A percentile compares a stretch with the other conserved stretches of the same genome.
phyloP scores from a whole-genome alignment of 2,329 filamentous ascomycete species.

The Penicillium vulpinum region DNA sequence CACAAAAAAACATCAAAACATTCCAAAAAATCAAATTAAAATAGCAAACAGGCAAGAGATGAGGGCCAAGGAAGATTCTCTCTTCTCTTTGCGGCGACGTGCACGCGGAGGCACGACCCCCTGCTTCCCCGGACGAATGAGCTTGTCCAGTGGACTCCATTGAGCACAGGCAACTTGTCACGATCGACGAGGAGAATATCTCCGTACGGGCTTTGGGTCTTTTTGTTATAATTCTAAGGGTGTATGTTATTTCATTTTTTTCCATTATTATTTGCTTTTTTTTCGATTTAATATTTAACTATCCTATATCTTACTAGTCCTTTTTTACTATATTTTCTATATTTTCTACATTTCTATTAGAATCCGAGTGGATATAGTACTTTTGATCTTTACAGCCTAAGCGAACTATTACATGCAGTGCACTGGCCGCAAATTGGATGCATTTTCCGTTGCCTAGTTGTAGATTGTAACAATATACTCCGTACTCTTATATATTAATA shows the following conservation, averaged over 20 bases:
- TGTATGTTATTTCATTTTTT: no score
- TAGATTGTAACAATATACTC: no score
- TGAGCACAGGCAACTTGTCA: slow-evolving; percentile 14
- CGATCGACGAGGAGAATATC: slow-evolving; percentile 19
- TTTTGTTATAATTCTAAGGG: no score
- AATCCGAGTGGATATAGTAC: slow-evolving; percentile 30
- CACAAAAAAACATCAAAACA: slow-evolving; percentile 2
- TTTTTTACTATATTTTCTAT: no score
- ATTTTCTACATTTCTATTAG: background rate
- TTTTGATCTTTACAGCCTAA: slow-evolving; percentile 29
- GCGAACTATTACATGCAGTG: slow-evolving; percentile 30
- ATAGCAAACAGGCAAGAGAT: slow-evolving; percentile 9
- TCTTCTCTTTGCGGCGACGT: slow-evolving; percentile 39
- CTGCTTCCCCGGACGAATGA: slow-evolving; percentile 40
- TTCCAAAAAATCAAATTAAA: background rate
- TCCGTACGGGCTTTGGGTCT: background rate
- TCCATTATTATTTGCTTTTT: no score
- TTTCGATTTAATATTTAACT: no score
- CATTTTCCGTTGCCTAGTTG: slow-evolving; percentile 26
- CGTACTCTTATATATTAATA: no score
- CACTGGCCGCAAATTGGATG: slow-evolving; percentile 30
- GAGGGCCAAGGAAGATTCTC: slow-evolving; percentile 22
- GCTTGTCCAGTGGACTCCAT: slow-evolving; percentile 12
- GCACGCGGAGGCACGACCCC: slow-evolving; percentile 32
- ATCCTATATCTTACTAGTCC: no score